Base-by-base conservation (phyloP, 768 basidiomycete species). In the Tricholoma sp. region DNA sequence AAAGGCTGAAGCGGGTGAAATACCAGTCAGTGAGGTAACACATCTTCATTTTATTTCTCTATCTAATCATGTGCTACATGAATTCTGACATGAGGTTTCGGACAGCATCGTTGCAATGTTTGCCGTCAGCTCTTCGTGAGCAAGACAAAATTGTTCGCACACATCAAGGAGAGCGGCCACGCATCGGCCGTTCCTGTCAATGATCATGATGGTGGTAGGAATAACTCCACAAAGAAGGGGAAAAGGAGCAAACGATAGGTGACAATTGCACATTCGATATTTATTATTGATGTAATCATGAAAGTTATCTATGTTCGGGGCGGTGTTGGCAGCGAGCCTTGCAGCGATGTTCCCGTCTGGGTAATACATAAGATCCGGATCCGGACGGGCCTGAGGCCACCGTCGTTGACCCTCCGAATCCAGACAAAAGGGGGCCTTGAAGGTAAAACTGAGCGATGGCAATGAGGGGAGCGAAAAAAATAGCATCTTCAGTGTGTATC, bases 61-160 rank as follows among this genome's bases (percentile, higher is more conserved):
- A 52, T 46, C 57, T n/a, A n/a, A n/a, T n/a, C 5, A 27, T 27
- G 49, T 35, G 47, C 56, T 6, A 16, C 37, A 16, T 39, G 37
- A 39, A 39, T 14, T n/a, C 37, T 34, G 52, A 32, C 50, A 12
- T 55, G 11, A 57, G 45, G 18, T 61, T 18, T 22, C 51, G 43
- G 12, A 49, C 57, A 76, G 71, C 66, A 79, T 71, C 73, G 67
- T 35, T 94, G 91, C 69, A 87, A 92, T 65, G 79, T 84, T 22
- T 94, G 92, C 70, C 70, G 72, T n/a, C 67, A 76, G 55, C 43
- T 61, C 1, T 94, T 93, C 64, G 65, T 76, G 3, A 89, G 83
- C 66, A 83, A 83, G 61, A 90, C 88, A 1, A 87, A 84, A 63
- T 70, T 94, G 11, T 94, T 94, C 63, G 71, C 69, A 27, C 91